Conservation (phyloP, 139 green algal genomes). For the Volvox africanus region DNA sequence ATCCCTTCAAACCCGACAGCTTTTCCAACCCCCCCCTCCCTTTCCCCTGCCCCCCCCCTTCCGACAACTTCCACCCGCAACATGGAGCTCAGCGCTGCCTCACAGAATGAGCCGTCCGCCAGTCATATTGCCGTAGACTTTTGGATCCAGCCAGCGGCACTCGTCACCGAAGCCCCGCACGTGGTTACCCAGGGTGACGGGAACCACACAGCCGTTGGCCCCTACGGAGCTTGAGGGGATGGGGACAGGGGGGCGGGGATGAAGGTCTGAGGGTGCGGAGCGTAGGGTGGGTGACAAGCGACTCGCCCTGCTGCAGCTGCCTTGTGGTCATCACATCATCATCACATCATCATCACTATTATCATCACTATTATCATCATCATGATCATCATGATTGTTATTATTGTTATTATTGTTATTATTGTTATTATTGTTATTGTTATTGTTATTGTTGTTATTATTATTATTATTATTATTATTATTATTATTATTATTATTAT, state of each 20-base stretch:
- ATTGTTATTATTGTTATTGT: too few relatives aligned
- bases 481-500: too few relatives aligned
- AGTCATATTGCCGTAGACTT: not conserved
- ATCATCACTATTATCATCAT: too few relatives aligned
- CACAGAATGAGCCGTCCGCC: not conserved
- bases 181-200: not conserved
- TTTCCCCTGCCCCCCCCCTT: not conserved
- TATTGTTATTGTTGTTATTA: too few relatives aligned
- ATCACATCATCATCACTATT: too few relatives aligned
- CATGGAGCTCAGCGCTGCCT: not conserved
- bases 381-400: too few relatives aligned
- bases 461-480: too few relatives aligned
- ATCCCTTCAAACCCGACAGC: not conserved
- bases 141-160: constrained; percentile 8
- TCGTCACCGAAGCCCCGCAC: constrained; percentile 9
- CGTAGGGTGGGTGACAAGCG: too few relatives aligned
- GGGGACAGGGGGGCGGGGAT: not conserved
- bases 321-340: too few relatives aligned
- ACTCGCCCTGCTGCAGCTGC: too few relatives aligned
- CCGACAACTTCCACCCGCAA: not conserved
- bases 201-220: not conserved
- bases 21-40: not conserved
- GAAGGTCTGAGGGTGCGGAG: not conserved
- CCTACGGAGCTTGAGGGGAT: not conserved
- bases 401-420: too few relatives aligned